Conservation (phyloP, 2,329 filamentous ascomycete genomes). For the Colletotrichum australisinense region DNA sequence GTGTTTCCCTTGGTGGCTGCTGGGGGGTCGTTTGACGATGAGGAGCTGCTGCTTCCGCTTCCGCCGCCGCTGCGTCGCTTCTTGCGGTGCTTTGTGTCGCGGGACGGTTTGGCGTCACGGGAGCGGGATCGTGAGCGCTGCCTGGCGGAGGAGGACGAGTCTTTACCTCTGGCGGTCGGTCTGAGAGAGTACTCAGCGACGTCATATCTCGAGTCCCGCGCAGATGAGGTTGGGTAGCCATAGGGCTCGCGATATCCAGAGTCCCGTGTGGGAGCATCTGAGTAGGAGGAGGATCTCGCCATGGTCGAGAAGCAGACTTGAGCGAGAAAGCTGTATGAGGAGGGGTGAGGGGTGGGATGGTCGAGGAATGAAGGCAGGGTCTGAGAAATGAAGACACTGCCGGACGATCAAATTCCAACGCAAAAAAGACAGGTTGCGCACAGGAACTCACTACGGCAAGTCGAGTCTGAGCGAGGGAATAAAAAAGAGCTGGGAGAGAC, state of each 20-base stretch:
- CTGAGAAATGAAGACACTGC: background rate
- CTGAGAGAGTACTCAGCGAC: constrained; percentile 25
- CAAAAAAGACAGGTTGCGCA: background rate
- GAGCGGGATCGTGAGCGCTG: constrained; percentile 24
- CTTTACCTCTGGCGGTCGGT: constrained; percentile 10
- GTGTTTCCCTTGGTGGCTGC: background rate
- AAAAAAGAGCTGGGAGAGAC: background rate
- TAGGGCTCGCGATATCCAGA: constrained; percentile 15
- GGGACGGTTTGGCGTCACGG: constrained; percentile 1
- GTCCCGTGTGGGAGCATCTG: constrained; percentile 4
- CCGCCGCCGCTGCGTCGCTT: constrained; percentile 6
- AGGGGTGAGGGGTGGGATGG: background rate
- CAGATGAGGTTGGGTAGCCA: constrained; percentile 10
- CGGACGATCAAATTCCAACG: constrained; percentile 10
- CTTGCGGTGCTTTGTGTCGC: constrained; percentile 26
- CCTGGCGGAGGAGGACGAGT: constrained; percentile 16
- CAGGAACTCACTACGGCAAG: background rate
- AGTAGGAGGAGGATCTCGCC: constrained; percentile 16
- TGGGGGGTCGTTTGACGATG: background rate
- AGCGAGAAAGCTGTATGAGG: background rate
- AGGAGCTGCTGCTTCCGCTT: background rate
- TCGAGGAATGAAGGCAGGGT: background rate
- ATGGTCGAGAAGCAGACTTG: constrained; percentile 4
- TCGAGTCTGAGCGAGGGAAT: background rate
- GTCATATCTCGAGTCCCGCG: constrained; percentile 23